Evolutionary conservation across 345 rosid species (phyloP).

Genomic region (Crucihimalaya himalaica): DNA sequence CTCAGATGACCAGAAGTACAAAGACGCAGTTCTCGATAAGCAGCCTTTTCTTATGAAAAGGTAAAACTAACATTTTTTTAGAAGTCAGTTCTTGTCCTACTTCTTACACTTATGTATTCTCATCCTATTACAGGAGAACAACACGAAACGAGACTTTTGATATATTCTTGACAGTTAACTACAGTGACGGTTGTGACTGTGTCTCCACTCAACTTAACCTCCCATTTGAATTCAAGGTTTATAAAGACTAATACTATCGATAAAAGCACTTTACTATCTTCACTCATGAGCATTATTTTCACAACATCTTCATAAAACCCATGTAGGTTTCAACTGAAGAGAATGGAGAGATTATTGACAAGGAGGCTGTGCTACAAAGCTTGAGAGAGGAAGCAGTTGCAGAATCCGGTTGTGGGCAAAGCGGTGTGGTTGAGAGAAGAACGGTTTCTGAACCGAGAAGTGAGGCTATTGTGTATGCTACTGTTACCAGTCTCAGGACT

Average conservation of each 20-base stretch:
- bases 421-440: slow-evolving; percentile 49
- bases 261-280: slow-evolving; percentile 5
- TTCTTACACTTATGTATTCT: neutral
- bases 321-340: slow-evolving; percentile 53
- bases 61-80: slow-evolving; percentile 37
- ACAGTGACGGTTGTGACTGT: slow-evolving; percentile 84
- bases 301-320: neutral
- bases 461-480: slow-evolving; percentile 57
- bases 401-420: slow-evolving; percentile 58
- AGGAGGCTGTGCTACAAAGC: slow-evolving; percentile 47
- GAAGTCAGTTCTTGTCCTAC: slow-evolving; percentile 1
- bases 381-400: slow-evolving; percentile 60
- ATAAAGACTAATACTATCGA: slow-evolving; percentile 16
- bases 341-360: slow-evolving; percentile 44
- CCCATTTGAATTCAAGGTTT: slow-evolving; percentile 79
- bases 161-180: slow-evolving; percentile 65
- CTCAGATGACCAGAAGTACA: slow-evolving; percentile 66
- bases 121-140: slow-evolving; percentile 70
- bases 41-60: slow-evolving; percentile 84
- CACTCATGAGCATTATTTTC: neutral
- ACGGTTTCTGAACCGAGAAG: slow-evolving; percentile 47
- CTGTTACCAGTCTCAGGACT: slow-evolving; percentile 65
- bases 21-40: slow-evolving; percentile 65
- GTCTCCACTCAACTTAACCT: slow-evolving; percentile 54
- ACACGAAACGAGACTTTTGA: slow-evolving; percentile 60